Evolutionary conservation across 768 basidiomycete species (phyloP).

Genomic region (Pulveroboletus sp.): DNA sequence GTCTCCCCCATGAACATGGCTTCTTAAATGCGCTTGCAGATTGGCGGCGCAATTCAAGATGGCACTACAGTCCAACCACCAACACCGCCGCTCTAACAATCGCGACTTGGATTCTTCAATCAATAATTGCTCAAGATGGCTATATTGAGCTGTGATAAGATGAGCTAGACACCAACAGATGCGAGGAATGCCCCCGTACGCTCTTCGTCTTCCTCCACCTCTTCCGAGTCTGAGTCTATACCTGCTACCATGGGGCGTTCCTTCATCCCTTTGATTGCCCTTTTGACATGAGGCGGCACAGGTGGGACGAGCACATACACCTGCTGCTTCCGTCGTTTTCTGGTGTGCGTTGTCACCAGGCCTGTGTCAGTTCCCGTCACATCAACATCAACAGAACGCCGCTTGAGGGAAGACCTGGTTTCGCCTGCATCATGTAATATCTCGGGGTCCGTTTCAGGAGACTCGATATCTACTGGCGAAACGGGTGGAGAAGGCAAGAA

Average conservation of each 20-base stretch:
- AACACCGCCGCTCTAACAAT: slow-evolving; percentile 45
- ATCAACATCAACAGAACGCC: slow-evolving; percentile 12
- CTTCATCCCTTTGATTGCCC: slow-evolving; percentile 17
- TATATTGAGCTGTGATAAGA: slow-evolving; percentile 36
- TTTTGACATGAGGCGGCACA: slow-evolving; percentile 20
- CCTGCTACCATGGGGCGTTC: slow-evolving; percentile 10
- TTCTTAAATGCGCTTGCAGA: slow-evolving; percentile 46
- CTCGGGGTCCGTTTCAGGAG: slow-evolving; percentile 21
- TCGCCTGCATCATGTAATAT: slow-evolving; percentile 6
- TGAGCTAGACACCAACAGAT: slow-evolving; percentile 23
- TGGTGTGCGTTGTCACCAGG: slow-evolving; percentile 1
- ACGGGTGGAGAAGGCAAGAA: slow-evolving; percentile 46
- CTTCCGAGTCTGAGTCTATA: slow-evolving; percentile 16
- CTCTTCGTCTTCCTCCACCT: slow-evolving; percentile 23
- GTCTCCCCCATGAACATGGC: slow-evolving; percentile 32
- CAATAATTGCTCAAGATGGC: slow-evolving; percentile 37
- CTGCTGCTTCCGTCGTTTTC: slow-evolving; percentile 24
- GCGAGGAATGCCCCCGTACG: slow-evolving; percentile 27
- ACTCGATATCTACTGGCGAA: slow-evolving; percentile 26
- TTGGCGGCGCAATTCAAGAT: slow-evolving; percentile 50
- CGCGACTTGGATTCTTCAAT: slow-evolving; percentile 46
- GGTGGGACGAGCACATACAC: slow-evolving; percentile 29
- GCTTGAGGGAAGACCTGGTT: slow-evolving; percentile 18
- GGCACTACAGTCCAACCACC: slow-evolving; percentile 55
- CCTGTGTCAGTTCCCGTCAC: slow-evolving; percentile 6